Evolutionary conservation across 2,329 filamentous ascomycete genomes (phyloP).

Genomic region (Pestalotiopsis sp.): DNA sequence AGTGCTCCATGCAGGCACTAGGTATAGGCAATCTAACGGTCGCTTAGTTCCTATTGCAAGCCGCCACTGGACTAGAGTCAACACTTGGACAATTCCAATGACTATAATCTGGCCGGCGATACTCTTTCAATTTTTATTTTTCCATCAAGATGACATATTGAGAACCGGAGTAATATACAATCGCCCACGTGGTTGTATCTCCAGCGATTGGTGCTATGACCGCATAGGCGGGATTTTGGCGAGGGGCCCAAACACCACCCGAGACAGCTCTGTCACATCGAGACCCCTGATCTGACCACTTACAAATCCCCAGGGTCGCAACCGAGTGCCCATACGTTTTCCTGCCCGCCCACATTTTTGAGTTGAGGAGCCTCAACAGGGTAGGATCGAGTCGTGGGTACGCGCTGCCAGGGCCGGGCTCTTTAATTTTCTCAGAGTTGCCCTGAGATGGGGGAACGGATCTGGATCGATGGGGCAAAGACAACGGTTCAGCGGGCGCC

Average conservation of each 20-base stretch:
- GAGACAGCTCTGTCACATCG: slow-evolving; percentile 54
- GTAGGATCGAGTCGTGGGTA: background rate
- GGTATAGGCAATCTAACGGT: background rate
- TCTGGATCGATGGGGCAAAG: slow-evolving; percentile 22
- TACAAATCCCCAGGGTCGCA: slow-evolving; percentile 13
- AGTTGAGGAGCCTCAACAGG: slow-evolving; percentile 6
- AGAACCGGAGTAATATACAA: background rate
- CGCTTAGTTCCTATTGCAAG: background rate
- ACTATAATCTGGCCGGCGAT: no score
- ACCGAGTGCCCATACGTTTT: background rate
- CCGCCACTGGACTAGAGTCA: background rate
- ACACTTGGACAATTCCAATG: no score
- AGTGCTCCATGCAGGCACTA: background rate
- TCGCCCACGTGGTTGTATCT: no score
- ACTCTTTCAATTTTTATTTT: background rate
- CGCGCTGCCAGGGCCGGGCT: slow-evolving; percentile 12
- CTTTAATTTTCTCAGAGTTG: background rate
- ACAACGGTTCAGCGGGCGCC: slow-evolving; percentile 30
- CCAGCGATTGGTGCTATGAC: slow-evolving; percentile 20
- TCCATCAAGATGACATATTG: background rate
- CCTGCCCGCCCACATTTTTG: background rate
- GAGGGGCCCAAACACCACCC: slow-evolving; percentile 45
- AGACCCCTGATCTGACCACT: slow-evolving; percentile 24
- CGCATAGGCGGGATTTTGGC: slow-evolving; percentile 25
- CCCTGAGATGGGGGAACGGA: slow-evolving; percentile 2